A percentile compares a stretch with the other conserved stretches of the same genome.
Conservation (phyloP, 768 basidiomycete species). For the Pholiota microspora region DNA sequence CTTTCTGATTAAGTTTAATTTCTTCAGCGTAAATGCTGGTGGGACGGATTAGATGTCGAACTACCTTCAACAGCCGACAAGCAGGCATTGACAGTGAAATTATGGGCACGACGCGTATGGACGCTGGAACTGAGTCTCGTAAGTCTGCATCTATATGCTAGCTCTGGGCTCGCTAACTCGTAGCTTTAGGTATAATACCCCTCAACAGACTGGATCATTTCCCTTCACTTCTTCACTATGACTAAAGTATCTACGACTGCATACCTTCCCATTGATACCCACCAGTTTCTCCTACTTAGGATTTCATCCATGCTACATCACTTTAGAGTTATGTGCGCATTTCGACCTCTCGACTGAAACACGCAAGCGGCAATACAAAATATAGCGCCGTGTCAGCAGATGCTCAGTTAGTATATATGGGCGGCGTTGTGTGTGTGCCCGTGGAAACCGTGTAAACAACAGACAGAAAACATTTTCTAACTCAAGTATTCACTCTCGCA, state of each 20-base stretch:
- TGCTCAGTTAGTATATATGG: conserved; percentile 4
- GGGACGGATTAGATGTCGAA: conserved; percentile 95
- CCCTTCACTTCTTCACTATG: conserved; percentile 6
- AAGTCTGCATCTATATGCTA: conserved; percentile 17
- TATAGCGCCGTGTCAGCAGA: neutral
- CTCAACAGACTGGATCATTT: conserved; percentile 6
- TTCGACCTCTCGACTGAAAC: conserved; percentile 9
- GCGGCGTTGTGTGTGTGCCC: conserved; percentile 8
- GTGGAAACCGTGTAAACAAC: conserved; percentile 11
- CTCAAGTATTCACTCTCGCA: too few species aligned
- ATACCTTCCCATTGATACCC: conserved; percentile 28
- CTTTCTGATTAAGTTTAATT: conserved; percentile 10
- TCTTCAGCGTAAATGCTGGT: conserved; percentile 97
- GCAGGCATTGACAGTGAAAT: conserved; percentile 63
- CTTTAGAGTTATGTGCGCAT: conserved; percentile 14
- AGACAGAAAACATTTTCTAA: too few species aligned
- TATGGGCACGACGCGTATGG: conserved; percentile 98
- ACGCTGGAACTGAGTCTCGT: conserved; percentile 96
- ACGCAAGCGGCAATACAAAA: too few species aligned
- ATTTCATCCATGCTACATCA: conserved; percentile 22
- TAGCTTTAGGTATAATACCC: conserved; percentile 19
- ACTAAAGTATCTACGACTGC: conserved; percentile 22
- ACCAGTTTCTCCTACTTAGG: conserved; percentile 12
- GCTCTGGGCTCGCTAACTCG: neutral
- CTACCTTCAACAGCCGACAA: conserved; percentile 57